Base-by-base conservation (phyloP, 2,329 filamentous ascomycete species). In the Laburnicola sp. region DNA sequence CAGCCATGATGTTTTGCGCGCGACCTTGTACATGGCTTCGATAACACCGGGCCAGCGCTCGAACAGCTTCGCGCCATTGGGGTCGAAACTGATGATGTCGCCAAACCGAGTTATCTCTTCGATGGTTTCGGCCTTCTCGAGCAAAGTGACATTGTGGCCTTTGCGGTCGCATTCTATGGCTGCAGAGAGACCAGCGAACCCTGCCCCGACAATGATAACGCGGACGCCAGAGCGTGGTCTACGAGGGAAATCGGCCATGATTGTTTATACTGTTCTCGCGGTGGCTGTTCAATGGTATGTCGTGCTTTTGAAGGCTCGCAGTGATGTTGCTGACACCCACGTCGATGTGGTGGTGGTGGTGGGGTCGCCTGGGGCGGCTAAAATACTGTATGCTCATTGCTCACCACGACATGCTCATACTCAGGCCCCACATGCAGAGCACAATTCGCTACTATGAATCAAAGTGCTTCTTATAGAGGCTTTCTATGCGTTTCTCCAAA, bases 101-200 rank as follows among this genome's bases (percentile, higher is more conserved):
- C 83, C 84, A 0, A 85, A 77, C 1, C 74, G 68, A 50, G 83
- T 86, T 32, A 85, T 76, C 52, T 81, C 78, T 8, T 68, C 64
- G 51, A 84, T 82, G 2, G 76, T 75, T 5, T 44, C 38, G n/a
- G 58, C 49, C 49, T 69, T 69, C 56, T 85, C 83, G 57, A 84
- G 81, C 38, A 86, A 73, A 47, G 76, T 71, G 27, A 83, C 82
- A 11, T 75, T 70, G 62, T 86, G 83, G 4, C 83, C 84, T 54
- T 85, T 81, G 8, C 82, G 78, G 53, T 81, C 77, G 64, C 82
- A 85, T 69, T 86, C 84, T 56, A 86, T 83, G 34, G 83, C 83
- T 7, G 82, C 81, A 2, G 82, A 81, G n/a, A 86, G 72, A 8
- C 83, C 83, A 23, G 82, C 84, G 52, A 86, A 86, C 21, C 83